A percentile compares a stretch with the other conserved stretches of the same genome.
These are phyloP conservation scores for Protomyces inundatus DNA, from an alignment of 1,139 yeast species.

Conservation along the genomic window DNA sequence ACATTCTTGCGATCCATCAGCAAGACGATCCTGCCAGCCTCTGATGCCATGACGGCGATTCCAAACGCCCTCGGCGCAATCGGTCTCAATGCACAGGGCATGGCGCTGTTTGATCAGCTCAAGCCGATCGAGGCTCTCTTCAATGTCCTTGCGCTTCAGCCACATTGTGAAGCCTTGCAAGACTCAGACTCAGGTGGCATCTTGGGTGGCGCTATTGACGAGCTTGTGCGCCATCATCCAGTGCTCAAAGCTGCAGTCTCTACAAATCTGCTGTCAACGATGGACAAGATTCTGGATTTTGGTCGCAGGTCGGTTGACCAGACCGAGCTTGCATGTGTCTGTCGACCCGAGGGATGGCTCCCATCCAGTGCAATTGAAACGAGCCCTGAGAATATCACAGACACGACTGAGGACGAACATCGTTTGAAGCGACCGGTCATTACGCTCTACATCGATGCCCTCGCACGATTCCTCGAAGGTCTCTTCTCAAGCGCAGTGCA, in stretches of 20 bases:
- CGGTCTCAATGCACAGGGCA: slow-evolving; percentile 70
- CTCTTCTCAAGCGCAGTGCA: slow-evolving; percentile 38
- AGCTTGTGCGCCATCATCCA: slow-evolving; percentile 77
- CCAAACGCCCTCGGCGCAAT: slow-evolving; percentile 82
- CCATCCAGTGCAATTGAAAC: no score
- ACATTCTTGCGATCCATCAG: slow-evolving; percentile 54
- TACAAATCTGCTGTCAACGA: slow-evolving; percentile 47
- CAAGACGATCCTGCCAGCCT: slow-evolving; percentile 48
- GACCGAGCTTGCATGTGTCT: neutral
- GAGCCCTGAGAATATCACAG: neutral
- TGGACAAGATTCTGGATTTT: slow-evolving; percentile 46
- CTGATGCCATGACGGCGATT: slow-evolving; percentile 56
- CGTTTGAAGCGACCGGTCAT: slow-evolving; percentile 11
- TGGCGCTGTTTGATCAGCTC: slow-evolving; percentile 50
- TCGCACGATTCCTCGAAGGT: slow-evolving; percentile 38
- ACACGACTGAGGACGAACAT: slow-evolving; percentile 12
- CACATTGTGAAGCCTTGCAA: slow-evolving; percentile 49
- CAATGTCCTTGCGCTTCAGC: slow-evolving; percentile 47
- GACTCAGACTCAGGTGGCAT: slow-evolving; percentile 50
- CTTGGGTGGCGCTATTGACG: slow-evolving; percentile 71
- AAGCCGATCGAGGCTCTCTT: slow-evolving; percentile 50
- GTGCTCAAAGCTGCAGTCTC: slow-evolving; percentile 58
- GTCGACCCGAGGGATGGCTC: neutral
- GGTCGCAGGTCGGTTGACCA: slow-evolving; percentile 40
- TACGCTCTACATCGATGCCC: slow-evolving; percentile 32